Evolutionary conservation across 2,329 filamentous ascomycete species (phyloP), one percentile per base, ranked within the genome.

Genomic region (Aspergillus japonicus): DNA sequence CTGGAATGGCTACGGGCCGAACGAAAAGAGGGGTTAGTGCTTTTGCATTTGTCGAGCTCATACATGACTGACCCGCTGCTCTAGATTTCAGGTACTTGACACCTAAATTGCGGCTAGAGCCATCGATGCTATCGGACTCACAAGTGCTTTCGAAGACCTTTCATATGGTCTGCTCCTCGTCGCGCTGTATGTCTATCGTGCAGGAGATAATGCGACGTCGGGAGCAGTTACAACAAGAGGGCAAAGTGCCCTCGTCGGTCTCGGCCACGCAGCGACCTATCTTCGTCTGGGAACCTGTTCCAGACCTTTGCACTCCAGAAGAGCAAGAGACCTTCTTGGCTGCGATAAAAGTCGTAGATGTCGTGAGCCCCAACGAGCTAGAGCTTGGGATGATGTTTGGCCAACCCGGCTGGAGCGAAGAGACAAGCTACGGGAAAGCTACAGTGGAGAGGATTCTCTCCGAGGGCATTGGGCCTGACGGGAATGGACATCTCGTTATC

Each of bases 261-360:
- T 72, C 75, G 50, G 62, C 69, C 11, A 81, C 80, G 65, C 69
- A 79, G 1, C 83, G 84, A 51, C 90, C 93, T 1, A 76, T 92
- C 6, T 91, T 97, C 73, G 86, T 98, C 55, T 99, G 94, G 94
- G 95, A 99, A 73, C 95, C 95, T 0, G 90, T 97, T 1, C 95
- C 95, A 1, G 92, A 97, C 75, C 83, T 91, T 1, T 97, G 93
- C 74, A 88, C 85, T 0, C 87, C 91, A 0, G 85, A 87, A 35
- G 82, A 88, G 62, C 73, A 85, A 21, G 71, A 79, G 0, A 82
- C 80, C 21, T 85, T 85, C 58, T 72, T 82, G 21, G 73, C 79
- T 58, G 85, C 86, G 5, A 76, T 84, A 42, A 76, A 76, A 56
- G 71, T 78, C 47, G 81, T 89, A 24, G 81, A 89, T 64, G 78